Conservation (phyloP, 768 basidiomycete genomes). For the Hygrocybe coccinea region DNA sequence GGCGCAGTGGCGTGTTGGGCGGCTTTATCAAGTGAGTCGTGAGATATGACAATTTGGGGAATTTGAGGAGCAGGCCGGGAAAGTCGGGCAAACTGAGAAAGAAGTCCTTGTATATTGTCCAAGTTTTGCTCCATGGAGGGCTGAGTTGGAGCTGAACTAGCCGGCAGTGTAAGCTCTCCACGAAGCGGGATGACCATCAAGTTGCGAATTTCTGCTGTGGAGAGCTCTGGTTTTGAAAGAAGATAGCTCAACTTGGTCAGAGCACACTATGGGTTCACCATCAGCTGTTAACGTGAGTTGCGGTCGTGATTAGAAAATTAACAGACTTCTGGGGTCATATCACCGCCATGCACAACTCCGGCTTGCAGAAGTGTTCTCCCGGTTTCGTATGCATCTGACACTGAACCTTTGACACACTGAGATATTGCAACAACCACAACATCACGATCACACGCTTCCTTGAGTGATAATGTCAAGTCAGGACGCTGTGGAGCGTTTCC, state of each 20-base stretch:
- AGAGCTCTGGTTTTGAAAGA: conserved; percentile 78
- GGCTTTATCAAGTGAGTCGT: conserved; percentile 36
- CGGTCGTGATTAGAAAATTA: background rate
- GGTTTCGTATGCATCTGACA: conserved; percentile 79
- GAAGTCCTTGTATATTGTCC: conserved; percentile 57
- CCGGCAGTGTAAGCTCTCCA: conserved; percentile 72
- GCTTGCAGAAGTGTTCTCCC: conserved; percentile 61
- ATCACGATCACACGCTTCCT: conserved; percentile 76
- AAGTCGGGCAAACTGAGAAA: conserved; percentile 66
- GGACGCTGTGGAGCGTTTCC: conserved; percentile 85
- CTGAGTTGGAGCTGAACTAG: conserved; percentile 40
- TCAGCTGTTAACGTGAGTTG: conserved; percentile 1
- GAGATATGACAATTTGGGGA: conserved; percentile 35
- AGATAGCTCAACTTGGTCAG: conserved; percentile 87
- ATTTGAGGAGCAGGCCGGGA: conserved; percentile 36
- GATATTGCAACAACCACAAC: conserved; percentile 88
- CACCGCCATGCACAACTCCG: conserved; percentile 81
- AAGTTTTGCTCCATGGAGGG: conserved; percentile 46
- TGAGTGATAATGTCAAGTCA: conserved; percentile 71
- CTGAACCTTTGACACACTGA: conserved; percentile 83
- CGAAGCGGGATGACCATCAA: conserved; percentile 77
- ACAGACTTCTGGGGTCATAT: conserved; percentile 91
- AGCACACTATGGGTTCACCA: conserved; percentile 57
- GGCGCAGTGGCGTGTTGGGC: conserved; percentile 51
- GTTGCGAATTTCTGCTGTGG: conserved; percentile 59